Evolutionary conservation across 768 basidiomycete species (phyloP), one percentile per base, ranked within the genome.

Genomic region (Mrakia gelida): DNA sequence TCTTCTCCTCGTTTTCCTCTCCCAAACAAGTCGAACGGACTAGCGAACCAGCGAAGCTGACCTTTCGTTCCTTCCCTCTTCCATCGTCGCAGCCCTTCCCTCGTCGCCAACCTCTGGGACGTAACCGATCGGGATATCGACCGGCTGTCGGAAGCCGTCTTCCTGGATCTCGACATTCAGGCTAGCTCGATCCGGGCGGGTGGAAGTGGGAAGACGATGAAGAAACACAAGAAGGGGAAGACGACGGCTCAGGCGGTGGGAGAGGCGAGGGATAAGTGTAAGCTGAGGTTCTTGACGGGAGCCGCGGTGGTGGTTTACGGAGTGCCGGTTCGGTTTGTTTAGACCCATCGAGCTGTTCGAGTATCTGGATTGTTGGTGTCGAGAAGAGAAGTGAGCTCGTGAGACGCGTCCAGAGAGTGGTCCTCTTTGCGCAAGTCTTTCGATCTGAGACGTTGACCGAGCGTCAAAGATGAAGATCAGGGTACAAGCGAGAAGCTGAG

Each of bases 101-200:
- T 98, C 45, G 90, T 98, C 18, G 97, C 93, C 0, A 98, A 96
- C 82, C 86, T 98, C 7, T 99, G 97, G 97, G 97, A 98, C 82
- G 97, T 98, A 11, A 98, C 96, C 0, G 97, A 99, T 86, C 89
- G 91, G 67, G 97, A 99, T 82, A 96, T 98, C 81, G 96, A 99
- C 86, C 92, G 92, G 81, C 90, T 97, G 80, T 91, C 95, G 2
- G 89, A 91, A 79, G 86, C 90, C 0, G 94, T 97, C 23, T 91
- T 97, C 81, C 90, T 91, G 80, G 88, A 89, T 80, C 84, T 96
- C 38, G 86, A 71, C 54, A 15, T 73, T 23, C 43, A 54, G 18
- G 71, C 41, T 26, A 32, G n/a, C 15, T 21, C 59, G 11, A n/a
- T 32, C 13, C 38, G 41, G 16, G 43, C n/a, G 30, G 23, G 3